These are phyloP conservation scores for Saccharomyces mikatae DNA, from an alignment of 805 yeast genomes.

Conservation along the genomic window DNA sequence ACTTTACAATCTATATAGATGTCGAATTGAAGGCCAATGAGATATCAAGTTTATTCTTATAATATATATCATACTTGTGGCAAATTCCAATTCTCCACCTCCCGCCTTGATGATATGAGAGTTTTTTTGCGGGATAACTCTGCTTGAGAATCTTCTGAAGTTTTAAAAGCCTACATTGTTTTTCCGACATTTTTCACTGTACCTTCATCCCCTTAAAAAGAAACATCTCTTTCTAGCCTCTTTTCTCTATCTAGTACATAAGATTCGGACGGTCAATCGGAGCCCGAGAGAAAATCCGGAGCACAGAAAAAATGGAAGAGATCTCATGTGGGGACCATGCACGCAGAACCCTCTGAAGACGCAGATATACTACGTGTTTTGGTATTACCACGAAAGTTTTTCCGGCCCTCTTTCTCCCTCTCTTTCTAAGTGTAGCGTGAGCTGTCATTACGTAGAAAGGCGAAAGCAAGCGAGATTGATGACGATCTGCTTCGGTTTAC, in stretches of 20 bases:
- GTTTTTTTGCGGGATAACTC: neutral
- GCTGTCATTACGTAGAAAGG: neutral
- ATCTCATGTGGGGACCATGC: neutral
- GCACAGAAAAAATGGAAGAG: neutral
- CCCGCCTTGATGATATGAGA: neutral
- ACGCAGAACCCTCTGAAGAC: neutral
- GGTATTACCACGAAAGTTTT: too few species aligned
- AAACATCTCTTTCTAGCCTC: neutral
- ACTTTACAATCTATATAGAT: neutral
- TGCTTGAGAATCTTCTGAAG: neutral
- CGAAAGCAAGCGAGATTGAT: neutral
- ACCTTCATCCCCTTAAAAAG: neutral
- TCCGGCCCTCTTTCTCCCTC: neutral
- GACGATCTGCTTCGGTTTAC: neutral
- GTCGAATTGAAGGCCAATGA: neutral
- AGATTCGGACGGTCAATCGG: neutral
- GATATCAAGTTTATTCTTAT: neutral
- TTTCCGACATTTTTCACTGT: neutral
- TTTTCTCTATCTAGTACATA: neutral
- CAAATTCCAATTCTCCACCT: neutral
- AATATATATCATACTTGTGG: neutral
- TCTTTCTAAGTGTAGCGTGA: neutral
- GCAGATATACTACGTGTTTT: neutral
- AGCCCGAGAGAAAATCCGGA: neutral
- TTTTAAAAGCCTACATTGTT: neutral